phyloP scores from a whole-genome alignment of 192 early-diverging fungal genomes.

The Umbelopsis sp. region DNA sequence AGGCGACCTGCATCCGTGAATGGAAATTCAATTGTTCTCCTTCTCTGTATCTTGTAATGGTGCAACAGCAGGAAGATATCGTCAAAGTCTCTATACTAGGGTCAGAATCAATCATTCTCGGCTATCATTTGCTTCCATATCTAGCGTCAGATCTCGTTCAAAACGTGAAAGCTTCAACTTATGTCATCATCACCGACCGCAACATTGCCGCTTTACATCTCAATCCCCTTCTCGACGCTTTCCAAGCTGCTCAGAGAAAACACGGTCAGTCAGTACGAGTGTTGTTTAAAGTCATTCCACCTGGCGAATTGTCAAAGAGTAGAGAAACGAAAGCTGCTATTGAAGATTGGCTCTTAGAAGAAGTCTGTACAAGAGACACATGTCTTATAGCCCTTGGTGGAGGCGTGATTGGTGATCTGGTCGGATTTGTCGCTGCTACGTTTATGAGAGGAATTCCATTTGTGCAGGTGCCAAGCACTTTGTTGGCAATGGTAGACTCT shows the following conservation, averaged over 20 bases:
- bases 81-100: conserved; percentile 80
- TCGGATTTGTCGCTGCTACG: conserved; percentile 96
- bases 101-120: conserved; percentile 78
- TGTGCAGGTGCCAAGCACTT: conserved; percentile 93
- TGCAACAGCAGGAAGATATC: conserved; percentile 42
- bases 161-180: conserved; percentile 73
- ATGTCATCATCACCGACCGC: conserved; percentile 85
- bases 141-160: conserved; percentile 71
- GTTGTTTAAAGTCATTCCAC: conserved; percentile 77
- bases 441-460: conserved; percentile 97
- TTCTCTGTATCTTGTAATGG: neutral
- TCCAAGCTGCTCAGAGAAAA: conserved; percentile 40
- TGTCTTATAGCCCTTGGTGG: conserved; percentile 93
- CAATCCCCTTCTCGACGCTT: conserved; percentile 52
- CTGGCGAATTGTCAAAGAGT: conserved; percentile 90
- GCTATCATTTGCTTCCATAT: conserved; percentile 71
- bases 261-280: conserved; percentile 53
- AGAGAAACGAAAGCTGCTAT: conserved; percentile 82
- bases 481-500: conserved; percentile 98
- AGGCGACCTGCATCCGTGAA: too few relatives aligned
- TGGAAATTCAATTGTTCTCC: neutral
- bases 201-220: conserved; percentile 85
- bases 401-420: conserved; percentile 95
- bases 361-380: conserved; percentile 91
- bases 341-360: conserved; percentile 88